Percentiles rank a stretch among this genome's conserved stretches.
phyloP scores from a whole-genome alignment of 768 basidiomycete species.

The Russula abietina region DNA sequence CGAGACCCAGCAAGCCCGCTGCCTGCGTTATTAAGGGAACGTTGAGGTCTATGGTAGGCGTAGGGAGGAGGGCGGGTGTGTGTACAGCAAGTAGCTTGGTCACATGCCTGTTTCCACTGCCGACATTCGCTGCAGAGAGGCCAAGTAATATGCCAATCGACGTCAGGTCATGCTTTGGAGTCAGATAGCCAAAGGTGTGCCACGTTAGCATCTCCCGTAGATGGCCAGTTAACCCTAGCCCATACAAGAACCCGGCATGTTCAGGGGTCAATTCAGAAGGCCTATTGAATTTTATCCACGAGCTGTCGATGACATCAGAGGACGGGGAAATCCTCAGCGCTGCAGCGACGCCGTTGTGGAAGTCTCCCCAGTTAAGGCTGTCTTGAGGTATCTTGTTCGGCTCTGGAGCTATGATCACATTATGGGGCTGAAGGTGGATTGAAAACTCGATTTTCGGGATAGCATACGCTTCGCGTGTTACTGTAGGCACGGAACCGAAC shows the following conservation, averaged over 20 bases:
- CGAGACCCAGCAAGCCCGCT: constrained; percentile 81
- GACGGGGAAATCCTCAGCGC: constrained; percentile 77
- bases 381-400: constrained; percentile 68
- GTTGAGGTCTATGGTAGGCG: constrained; percentile 81
- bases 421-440: constrained; percentile 68
- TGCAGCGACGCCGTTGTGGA: constrained; percentile 94
- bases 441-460: constrained; percentile 77
- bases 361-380: constrained; percentile 86
- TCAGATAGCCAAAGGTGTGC: constrained; percentile 94
- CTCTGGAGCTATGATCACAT: constrained; percentile 58
- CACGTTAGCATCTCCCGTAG: constrained; percentile 84
- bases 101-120: constrained; percentile 78
- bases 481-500: constrained; percentile 71
- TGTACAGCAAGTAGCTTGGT: constrained; percentile 90
- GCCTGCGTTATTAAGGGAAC: constrained; percentile 86
- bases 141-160: constrained; percentile 91
- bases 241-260: constrained; percentile 95
- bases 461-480: constrained; percentile 70
- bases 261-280: constrained; percentile 85
- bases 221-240: constrained; percentile 88
- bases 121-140: constrained; percentile 85
- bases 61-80: constrained; percentile 86
- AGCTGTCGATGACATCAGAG: constrained; percentile 75
- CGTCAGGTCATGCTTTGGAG: constrained; percentile 92
- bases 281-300: constrained; percentile 95